Conservation (phyloP, 164 flowering plant species). For the Euptelea pleiosperma region DNA sequence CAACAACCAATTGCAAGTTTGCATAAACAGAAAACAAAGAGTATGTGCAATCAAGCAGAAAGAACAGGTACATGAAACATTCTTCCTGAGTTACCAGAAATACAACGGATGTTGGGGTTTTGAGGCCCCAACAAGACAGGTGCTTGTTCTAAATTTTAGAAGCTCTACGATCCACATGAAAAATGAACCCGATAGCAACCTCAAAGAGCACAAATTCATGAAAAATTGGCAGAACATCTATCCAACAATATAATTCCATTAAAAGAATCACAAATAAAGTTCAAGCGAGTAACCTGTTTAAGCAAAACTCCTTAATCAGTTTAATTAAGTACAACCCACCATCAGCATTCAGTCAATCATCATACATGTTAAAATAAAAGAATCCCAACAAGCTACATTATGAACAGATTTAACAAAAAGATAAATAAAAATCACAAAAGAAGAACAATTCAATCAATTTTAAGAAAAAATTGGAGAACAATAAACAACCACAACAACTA, state of each 20-base stretch:
- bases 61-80: not conserved
- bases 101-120: not conserved
- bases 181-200: not conserved
- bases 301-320: not conserved
- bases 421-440: not conserved
- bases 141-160: not conserved
- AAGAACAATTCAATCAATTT: constrained; percentile 1
- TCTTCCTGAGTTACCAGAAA: not conserved
- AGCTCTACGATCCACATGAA: not conserved
- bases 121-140: not conserved
- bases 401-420: not conserved
- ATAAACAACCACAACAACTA: not conserved
- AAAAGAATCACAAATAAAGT: too few species aligned
- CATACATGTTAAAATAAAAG: not conserved
- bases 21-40: not conserved
- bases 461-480: not conserved
- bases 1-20: not conserved
- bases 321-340: not conserved
- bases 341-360: too few species aligned
- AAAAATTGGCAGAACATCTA: not conserved
- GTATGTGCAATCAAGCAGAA: not conserved
- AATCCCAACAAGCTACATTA: constrained; percentile 10
- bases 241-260: not conserved
- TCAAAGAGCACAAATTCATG: not conserved
- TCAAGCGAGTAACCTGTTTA: too few species aligned